Evolutionary conservation across 805 yeast species (phyloP).

Genomic region (Pichia paraexigua): DNA sequence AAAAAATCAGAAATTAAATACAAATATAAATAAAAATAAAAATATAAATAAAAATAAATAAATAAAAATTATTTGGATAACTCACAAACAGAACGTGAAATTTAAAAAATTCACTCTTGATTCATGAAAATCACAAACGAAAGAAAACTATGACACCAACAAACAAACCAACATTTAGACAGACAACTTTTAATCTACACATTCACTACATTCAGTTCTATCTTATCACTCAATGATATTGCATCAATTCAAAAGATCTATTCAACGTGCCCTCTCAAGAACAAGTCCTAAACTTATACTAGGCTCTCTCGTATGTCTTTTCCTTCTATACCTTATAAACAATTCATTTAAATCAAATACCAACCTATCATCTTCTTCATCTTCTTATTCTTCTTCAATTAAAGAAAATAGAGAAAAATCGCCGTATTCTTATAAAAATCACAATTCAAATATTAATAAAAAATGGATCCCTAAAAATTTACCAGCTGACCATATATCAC

Average conservation of each 20-base stretch:
- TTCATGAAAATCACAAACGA: too few species aligned
- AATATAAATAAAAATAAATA: too few species aligned
- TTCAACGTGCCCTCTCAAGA: not conserved
- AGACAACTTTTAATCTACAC: too few species aligned
- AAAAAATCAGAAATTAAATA: too few species aligned
- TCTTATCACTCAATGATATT: not conserved
- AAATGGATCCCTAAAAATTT: constrained; percentile 47
- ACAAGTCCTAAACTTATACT: not conserved
- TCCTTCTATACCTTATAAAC: not conserved
- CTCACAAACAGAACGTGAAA: too few species aligned
- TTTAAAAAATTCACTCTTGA: too few species aligned
- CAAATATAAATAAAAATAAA: too few species aligned
- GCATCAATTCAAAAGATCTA: not conserved
- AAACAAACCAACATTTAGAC: too few species aligned
- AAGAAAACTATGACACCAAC: too few species aligned
- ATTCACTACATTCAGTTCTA: too few species aligned
- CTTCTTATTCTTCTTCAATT: not conserved
- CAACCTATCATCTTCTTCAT: not conserved
- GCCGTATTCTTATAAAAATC: constrained; percentile 25
- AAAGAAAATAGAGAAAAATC: constrained; percentile 9
- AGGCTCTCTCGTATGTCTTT: not conserved
- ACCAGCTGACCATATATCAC: constrained; percentile 69
- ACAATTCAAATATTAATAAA: constrained; percentile 27
- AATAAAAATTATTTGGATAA: too few species aligned
- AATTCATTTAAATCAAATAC: not conserved